phyloP scores from a whole-genome alignment of 306 rosid genomes.

The Comarum palustre region DNA sequence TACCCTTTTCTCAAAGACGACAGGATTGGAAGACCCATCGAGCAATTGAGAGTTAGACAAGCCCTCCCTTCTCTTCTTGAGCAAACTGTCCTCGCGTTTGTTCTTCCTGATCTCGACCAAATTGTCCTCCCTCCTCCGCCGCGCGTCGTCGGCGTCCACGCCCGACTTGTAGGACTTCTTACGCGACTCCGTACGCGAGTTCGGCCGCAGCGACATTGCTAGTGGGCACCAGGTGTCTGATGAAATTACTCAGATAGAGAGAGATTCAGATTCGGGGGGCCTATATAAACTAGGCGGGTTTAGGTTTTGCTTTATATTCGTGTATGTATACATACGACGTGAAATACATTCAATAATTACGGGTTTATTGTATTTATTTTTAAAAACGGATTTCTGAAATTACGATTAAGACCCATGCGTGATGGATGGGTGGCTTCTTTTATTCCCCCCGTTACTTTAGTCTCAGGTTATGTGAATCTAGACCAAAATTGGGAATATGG shows the following conservation, averaged over 20 bases:
- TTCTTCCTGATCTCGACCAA: slow-evolving; percentile 65
- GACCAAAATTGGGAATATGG: not conserved
- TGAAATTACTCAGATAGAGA: slow-evolving; percentile 22
- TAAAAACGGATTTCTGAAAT: too few relatives aligned
- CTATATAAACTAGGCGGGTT: slow-evolving; percentile 11
- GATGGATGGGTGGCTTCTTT: too few relatives aligned
- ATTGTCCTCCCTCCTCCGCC: slow-evolving; percentile 59
- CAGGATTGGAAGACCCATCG: slow-evolving; percentile 36
- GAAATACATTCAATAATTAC: not conserved
- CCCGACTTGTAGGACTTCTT: slow-evolving; percentile 63
- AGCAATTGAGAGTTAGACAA: slow-evolving; percentile 39
- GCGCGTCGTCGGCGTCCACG: slow-evolving; percentile 61
- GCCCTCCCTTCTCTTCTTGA: slow-evolving; percentile 60
- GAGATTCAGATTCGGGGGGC: not conserved
- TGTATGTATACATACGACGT: not conserved
- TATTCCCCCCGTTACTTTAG: not conserved
- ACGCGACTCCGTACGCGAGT: slow-evolving; percentile 46
- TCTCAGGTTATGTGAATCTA: not conserved
- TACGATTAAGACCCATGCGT: too few relatives aligned
- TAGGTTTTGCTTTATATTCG: not conserved
- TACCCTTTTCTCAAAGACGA: slow-evolving; percentile 44
- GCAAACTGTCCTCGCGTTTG: slow-evolving; percentile 55
- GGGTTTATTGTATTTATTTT: too few relatives aligned
- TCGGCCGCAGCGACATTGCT: slow-evolving; percentile 64
- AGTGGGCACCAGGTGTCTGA: slow-evolving; percentile 23